These are phyloP conservation scores for Ambrosiella xylebori DNA, from an alignment of 2,329 filamentous ascomycete genomes.

Conservation along the genomic window DNA sequence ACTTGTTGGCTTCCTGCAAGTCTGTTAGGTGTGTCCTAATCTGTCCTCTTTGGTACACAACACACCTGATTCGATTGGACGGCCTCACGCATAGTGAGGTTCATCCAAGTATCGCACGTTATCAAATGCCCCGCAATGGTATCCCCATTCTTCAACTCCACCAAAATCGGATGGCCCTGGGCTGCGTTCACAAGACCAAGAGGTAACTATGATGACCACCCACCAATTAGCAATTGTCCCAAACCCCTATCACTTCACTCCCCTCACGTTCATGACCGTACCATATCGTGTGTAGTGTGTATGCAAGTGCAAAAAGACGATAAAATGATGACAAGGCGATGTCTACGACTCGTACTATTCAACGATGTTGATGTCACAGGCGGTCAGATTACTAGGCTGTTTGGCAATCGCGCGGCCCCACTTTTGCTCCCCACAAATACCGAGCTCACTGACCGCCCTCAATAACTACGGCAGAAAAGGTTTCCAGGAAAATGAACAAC, in stretches of 20 bases:
- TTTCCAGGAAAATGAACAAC: conserved; percentile 1
- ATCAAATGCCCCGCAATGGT: conserved; percentile 92
- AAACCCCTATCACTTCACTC: not conserved
- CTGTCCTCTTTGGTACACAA: conserved; percentile 14
- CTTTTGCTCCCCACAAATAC: conserved; percentile 1
- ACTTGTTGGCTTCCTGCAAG: conserved; percentile 77
- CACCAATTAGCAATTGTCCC: not conserved
- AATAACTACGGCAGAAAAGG: conserved; percentile 10
- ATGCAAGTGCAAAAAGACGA: not conserved
- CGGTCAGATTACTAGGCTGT: conserved; percentile 1
- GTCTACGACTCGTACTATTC: not conserved
- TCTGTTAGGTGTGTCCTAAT: not conserved
- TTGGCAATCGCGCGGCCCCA: conserved; percentile 8
- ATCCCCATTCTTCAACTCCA: conserved; percentile 94
- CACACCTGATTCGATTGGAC: conserved; percentile 77
- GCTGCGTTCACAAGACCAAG: conserved; percentile 82
- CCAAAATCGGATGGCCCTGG: conserved; percentile 94
- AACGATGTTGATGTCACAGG: not conserved
- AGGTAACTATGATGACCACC: conserved; percentile 34
- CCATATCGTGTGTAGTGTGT: not conserved
- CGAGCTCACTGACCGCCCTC: conserved; percentile 10
- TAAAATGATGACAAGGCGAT: conserved; percentile 1
- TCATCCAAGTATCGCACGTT: conserved; percentile 99
- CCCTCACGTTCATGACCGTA: not conserved
- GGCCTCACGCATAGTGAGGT: conserved; percentile 90